A percentile compares a stretch with the other conserved stretches of the same genome.
These are phyloP conservation scores for Favolaschia claudopus DNA, from an alignment of 768 basidiomycete genomes.

Conservation along the genomic window DNA sequence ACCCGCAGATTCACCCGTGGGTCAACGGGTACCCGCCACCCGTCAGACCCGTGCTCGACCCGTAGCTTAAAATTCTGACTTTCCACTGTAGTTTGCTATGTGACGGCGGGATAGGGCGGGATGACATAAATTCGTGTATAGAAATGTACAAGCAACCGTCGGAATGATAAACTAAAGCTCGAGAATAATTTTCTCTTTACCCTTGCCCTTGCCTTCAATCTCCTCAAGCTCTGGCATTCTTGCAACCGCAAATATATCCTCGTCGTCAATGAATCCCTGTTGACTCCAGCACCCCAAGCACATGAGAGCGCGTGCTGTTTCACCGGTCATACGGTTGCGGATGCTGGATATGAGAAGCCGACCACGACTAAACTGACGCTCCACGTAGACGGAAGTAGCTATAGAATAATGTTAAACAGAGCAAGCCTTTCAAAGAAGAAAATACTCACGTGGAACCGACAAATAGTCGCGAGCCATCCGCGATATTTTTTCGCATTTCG, in stretches of 20 bases:
- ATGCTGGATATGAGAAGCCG: slow-evolving; percentile 32
- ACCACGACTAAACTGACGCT: slow-evolving; percentile 38
- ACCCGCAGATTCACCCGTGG: no score
- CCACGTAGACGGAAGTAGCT: slow-evolving; percentile 39
- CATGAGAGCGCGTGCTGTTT: slow-evolving; percentile 30
- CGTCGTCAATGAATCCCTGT: slow-evolving; percentile 27
- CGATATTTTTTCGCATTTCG: slow-evolving; percentile 24
- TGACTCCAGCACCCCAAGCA: slow-evolving; percentile 35
- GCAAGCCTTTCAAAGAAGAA: not conserved
- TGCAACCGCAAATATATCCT: slow-evolving; percentile 27
- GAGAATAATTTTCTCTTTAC: no score
- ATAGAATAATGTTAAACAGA: not conserved
- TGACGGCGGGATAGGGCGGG: no score
- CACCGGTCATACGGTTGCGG: slow-evolving; percentile 31
- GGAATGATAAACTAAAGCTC: no score
- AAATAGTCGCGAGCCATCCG: slow-evolving; percentile 43
- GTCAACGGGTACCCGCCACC: no score
- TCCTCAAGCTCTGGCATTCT: slow-evolving; percentile 21
- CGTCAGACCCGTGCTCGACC: no score
- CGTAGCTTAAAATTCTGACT: no score
- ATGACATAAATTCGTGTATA: no score
- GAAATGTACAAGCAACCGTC: no score
- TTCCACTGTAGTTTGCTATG: no score
- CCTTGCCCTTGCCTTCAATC: not conserved
- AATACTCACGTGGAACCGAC: slow-evolving; percentile 36